phyloP scores from a whole-genome alignment of 805 yeast genomes.

The Diddensiella santjacobensis region DNA sequence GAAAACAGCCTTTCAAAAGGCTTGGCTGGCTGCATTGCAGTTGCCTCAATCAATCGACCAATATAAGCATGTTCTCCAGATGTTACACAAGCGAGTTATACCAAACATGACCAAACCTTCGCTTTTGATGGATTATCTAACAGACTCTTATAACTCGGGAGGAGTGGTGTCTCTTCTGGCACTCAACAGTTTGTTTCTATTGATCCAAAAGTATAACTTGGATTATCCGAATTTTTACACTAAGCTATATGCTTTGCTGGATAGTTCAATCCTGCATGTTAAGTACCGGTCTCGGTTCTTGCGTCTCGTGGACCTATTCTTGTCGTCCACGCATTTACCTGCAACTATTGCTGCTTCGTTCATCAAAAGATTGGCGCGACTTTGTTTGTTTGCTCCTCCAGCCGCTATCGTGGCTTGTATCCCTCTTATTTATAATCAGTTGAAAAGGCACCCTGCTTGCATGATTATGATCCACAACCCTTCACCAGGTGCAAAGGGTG shows the following conservation, averaged over 20 bases:
- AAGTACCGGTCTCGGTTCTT: conserved; percentile 82
- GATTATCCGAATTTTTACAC: conserved; percentile 89
- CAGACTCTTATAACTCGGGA: conserved; percentile 70
- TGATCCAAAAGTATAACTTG: conserved; percentile 75
- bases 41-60: conserved; percentile 49
- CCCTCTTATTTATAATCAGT: conserved; percentile 86
- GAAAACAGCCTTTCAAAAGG: conserved; percentile 63
- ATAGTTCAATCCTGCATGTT: conserved; percentile 69
- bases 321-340: conserved; percentile 83
- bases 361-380: conserved; percentile 73
- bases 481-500: conserved; percentile 35
- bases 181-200: conserved; percentile 79
- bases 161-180: conserved; percentile 71
- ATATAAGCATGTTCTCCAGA: conserved; percentile 62
- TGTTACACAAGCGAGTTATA: conserved; percentile 79
- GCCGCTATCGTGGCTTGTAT: conserved; percentile 81
- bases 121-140: conserved; percentile 85
- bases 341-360: conserved; percentile 82
- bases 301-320: conserved; percentile 78
- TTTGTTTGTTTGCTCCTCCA: conserved; percentile 76
- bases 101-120: conserved; percentile 80
- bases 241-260: conserved; percentile 76
- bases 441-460: conserved; percentile 91
- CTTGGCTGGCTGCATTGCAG: conserved; percentile 57
- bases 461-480: conserved; percentile 74